Conservation (phyloP, 73 alveolate species). For the Effrenium voratum region DNA sequence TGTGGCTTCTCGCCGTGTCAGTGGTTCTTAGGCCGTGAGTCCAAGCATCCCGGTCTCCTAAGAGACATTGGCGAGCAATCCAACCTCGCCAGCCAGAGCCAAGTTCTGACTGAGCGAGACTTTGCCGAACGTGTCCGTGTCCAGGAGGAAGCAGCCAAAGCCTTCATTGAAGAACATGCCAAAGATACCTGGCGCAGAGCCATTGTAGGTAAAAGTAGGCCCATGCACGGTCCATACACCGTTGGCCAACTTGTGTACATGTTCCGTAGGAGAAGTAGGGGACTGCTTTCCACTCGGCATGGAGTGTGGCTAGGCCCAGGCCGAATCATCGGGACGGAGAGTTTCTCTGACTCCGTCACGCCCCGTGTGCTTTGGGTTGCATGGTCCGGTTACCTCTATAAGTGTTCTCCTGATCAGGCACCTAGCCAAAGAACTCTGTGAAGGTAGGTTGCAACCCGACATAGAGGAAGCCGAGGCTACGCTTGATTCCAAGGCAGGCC, state of each 20-base stretch:
- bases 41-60: neutral
- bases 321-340: neutral
- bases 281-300: constrained; percentile 43
- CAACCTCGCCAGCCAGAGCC: neutral
- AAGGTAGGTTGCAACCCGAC: neutral
- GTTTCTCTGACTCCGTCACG: neutral
- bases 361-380: constrained; percentile 55
- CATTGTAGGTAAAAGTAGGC: neutral
- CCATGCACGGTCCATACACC: constrained; percentile 2
- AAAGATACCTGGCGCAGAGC: constrained; percentile 26
- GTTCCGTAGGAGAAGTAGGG: neutral
- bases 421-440: neutral
- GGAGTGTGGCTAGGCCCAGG: constrained; percentile 76
- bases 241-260: constrained; percentile 13
- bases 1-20: constrained; percentile 4
- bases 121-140: neutral
- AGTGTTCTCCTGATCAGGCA: constrained; percentile 58
- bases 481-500: neutral
- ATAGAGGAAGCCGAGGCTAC: neutral
- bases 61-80: neutral
- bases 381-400: constrained; percentile 20
- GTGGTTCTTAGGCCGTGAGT: constrained; percentile 27
- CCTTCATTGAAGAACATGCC: constrained; percentile 42
- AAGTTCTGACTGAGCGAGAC: neutral
- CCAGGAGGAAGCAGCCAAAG: constrained; percentile 11